A percentile compares a stretch with the other conserved stretches of the same genome.
Evolutionary conservation across 2,329 filamentous ascomycete genomes (phyloP).

Genomic region (Phaeosphaeria sp.): DNA sequence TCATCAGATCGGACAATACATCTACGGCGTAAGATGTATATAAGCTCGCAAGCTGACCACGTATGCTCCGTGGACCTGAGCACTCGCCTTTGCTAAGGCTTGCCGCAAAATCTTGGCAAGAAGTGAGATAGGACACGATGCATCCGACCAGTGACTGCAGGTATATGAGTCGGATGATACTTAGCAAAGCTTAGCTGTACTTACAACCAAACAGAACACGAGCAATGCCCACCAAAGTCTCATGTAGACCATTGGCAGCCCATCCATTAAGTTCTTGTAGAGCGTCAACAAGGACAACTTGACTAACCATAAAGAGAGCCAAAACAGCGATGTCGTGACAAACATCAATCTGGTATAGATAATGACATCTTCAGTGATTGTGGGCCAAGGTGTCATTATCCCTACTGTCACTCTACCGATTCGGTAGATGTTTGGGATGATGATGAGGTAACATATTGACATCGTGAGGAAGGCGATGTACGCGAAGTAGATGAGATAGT

Average conservation of each 20-base stretch:
- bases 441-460: conserved; percentile 39
- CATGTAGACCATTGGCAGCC: conserved; percentile 33
- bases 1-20: conserved; percentile 44
- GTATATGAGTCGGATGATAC: too few species aligned
- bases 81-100: conserved; percentile 42
- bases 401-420: conserved; percentile 30
- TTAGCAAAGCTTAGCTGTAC: neutral
- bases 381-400: conserved; percentile 27
- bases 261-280: conserved; percentile 45
- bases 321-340: conserved; percentile 46
- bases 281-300: conserved; percentile 49
- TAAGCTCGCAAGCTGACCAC: conserved; percentile 37
- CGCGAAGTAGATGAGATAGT: conserved; percentile 28
- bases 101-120: conserved; percentile 43
- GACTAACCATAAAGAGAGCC: conserved; percentile 48
- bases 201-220: conserved; percentile 42
- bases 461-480: conserved; percentile 34
- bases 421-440: conserved; percentile 39
- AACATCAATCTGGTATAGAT: conserved; percentile 48
- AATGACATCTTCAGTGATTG: conserved; percentile 35
- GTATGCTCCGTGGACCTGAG: conserved; percentile 28
- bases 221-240: conserved; percentile 47
- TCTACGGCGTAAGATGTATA: conserved; percentile 44
- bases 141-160: conserved; percentile 44
- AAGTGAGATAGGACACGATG: conserved; percentile 31